phyloP scores from a whole-genome alignment of 164 flowering plant species.

The Vitis rupestris region DNA sequence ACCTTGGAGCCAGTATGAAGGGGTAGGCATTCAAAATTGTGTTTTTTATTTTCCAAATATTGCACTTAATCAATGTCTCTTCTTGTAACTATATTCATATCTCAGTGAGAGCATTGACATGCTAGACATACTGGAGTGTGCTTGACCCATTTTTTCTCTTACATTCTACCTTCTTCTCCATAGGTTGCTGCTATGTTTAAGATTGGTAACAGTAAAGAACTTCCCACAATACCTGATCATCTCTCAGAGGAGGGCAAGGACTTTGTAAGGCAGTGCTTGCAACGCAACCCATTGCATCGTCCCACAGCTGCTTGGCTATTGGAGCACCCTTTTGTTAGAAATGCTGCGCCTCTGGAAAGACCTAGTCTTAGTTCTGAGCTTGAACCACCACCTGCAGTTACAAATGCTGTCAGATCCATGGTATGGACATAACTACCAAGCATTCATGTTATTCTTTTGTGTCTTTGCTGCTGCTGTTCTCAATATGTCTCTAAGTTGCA shows the following conservation, averaged over 20 bases:
- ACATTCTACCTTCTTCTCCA: neutral
- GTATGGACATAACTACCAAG: too few species aligned
- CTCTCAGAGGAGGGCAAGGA: constrained; percentile 89
- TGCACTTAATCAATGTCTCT: neutral
- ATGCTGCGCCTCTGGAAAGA: constrained; percentile 65
- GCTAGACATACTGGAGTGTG: neutral
- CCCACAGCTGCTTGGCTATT: constrained; percentile 82
- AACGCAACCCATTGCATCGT: constrained; percentile 74
- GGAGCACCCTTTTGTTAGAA: constrained; percentile 89
- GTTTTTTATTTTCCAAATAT: too few species aligned
- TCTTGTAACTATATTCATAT: neutral
- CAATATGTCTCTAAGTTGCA: neutral
- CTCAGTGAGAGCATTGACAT: neutral
- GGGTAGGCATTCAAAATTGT: constrained; percentile 17
- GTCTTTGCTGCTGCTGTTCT: too few species aligned
- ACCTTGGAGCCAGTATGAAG: constrained; percentile 67
- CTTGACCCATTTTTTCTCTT: neutral
- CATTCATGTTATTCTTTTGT: too few species aligned
- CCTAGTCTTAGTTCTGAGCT: constrained; percentile 37
- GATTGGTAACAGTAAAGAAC: constrained; percentile 93
- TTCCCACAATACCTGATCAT: constrained; percentile 83
- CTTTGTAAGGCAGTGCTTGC: constrained; percentile 78
- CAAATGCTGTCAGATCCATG: constrained; percentile 30
- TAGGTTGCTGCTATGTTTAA: constrained; percentile 94
- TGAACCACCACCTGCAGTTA: too few species aligned